A percentile compares a stretch with the other conserved stretches of the same genome.
These are phyloP conservation scores for Boletus eberwhitei DNA, from an alignment of 768 basidiomycete species.

Conservation along the genomic window DNA sequence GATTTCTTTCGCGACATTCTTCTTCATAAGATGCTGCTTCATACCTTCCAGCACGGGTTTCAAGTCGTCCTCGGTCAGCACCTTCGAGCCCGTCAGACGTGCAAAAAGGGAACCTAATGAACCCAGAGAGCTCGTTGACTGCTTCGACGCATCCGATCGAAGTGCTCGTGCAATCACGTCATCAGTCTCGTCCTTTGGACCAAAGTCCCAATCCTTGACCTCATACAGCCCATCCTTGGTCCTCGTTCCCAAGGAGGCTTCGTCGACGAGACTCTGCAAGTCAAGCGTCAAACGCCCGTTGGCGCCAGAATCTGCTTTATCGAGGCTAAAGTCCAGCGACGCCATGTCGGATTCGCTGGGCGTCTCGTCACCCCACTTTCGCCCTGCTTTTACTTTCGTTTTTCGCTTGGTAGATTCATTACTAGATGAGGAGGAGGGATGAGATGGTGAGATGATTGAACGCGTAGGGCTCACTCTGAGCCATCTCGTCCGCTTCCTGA, in stretches of 20 bases:
- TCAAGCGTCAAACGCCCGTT: conserved; percentile 40
- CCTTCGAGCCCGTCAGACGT: conserved; percentile 80
- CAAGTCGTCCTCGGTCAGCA: conserved; percentile 77
- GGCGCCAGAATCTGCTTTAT: conserved; percentile 42
- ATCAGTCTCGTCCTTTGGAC: conserved; percentile 39
- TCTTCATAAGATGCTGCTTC: conserved; percentile 98
- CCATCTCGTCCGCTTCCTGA: conserved; percentile 60
- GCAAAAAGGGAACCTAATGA: conserved; percentile 78
- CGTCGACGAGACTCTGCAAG: conserved; percentile 61
- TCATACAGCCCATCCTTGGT: conserved; percentile 72
- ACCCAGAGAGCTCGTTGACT: conserved; percentile 49
- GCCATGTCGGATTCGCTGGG: conserved; percentile 89
- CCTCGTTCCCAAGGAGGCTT: conserved; percentile 72
- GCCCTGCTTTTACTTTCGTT: conserved; percentile 64
- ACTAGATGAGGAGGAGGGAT: conserved; percentile 40
- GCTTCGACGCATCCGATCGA: conserved; percentile 37
- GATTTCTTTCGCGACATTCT: conserved; percentile 97
- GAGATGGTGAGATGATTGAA: neutral
- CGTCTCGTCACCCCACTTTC: conserved; percentile 89
- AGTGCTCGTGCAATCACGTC: conserved; percentile 62
- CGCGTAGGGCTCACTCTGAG: conserved; percentile 60
- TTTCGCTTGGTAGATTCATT: conserved; percentile 62
- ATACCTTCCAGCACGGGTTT: conserved; percentile 87
- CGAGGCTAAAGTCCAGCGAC: conserved; percentile 80
- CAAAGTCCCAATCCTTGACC: conserved; percentile 84